Conservation (phyloP, 2,329 filamentous ascomycete species). For the Dryadomyces quercus-mongolicae region DNA sequence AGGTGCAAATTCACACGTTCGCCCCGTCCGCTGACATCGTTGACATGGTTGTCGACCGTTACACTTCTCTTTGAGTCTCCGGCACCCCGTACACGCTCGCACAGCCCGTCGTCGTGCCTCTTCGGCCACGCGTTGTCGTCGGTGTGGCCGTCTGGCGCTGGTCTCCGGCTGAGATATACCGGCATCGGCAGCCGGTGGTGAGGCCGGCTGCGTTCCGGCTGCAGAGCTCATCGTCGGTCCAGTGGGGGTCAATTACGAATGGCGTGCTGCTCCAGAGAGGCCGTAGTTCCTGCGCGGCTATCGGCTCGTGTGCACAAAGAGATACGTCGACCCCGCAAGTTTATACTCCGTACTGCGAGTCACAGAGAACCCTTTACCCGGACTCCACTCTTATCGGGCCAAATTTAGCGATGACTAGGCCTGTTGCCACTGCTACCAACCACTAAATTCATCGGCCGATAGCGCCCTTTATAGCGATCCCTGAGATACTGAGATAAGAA, state of each 20-base stretch:
- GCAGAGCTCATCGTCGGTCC: not conserved
- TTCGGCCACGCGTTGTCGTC: constrained; percentile 3
- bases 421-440: too few species aligned
- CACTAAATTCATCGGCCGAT: too few species aligned
- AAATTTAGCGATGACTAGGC: too few species aligned
- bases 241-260: too few species aligned
- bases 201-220: not conserved
- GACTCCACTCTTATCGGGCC: not conserved
- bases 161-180: not conserved
- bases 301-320: not conserved
- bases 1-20: constrained; percentile 10
- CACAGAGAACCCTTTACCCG: not conserved
- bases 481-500: not conserved
- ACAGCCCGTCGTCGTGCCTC: constrained; percentile 4
- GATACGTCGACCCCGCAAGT: not conserved
- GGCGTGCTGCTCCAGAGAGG: too few species aligned
- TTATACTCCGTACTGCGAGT: not conserved
- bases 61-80: constrained; percentile 13
- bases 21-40: constrained; percentile 9
- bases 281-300: too few species aligned
- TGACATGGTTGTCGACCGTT: constrained; percentile 12
- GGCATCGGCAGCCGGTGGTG: not conserved
- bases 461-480: too few species aligned
- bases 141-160: not conserved
- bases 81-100: constrained; percentile 7